Conservation (phyloP, 1,284 basidiomycete genomes). For the Neonothopanus nambi region DNA sequence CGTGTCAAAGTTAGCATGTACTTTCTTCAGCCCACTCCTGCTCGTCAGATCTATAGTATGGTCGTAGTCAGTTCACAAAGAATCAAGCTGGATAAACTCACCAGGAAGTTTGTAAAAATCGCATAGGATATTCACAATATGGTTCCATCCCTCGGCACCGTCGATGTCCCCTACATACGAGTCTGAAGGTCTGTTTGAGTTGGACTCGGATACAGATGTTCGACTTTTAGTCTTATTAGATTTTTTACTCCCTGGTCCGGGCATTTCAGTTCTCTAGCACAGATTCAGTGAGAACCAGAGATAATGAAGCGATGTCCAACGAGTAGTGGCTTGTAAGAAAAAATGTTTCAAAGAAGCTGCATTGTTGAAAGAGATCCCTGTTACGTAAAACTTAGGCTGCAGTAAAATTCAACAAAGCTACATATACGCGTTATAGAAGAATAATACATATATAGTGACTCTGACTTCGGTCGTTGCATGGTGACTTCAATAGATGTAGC, state of each 20-base stretch:
- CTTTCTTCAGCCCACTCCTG: slow-evolving; percentile 59
- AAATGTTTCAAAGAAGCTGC: too few relatives aligned
- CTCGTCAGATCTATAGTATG: slow-evolving; percentile 47
- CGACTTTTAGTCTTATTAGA: slow-evolving; percentile 1
- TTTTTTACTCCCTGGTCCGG: slow-evolving; percentile 18
- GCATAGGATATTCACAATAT: slow-evolving; percentile 49
- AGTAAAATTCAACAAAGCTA: too few relatives aligned
- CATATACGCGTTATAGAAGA: too few relatives aligned
- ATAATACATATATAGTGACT: too few relatives aligned
- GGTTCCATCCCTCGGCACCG: slow-evolving; percentile 49
- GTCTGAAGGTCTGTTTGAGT: slow-evolving; percentile 15
- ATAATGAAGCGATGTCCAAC: too few relatives aligned
- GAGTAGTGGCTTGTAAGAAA: too few relatives aligned
- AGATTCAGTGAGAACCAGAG: background rate
- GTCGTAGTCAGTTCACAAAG: background rate
- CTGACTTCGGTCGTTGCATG: too few relatives aligned
- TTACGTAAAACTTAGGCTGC: too few relatives aligned
- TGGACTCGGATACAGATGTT: background rate
- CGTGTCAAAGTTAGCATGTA: slow-evolving; percentile 54
- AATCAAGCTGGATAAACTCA: slow-evolving; percentile 24
- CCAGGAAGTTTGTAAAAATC: slow-evolving; percentile 53
- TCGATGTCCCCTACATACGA: slow-evolving; percentile 45
- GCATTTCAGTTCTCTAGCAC: slow-evolving; percentile 7
- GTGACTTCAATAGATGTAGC: too few relatives aligned
- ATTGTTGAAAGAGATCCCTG: too few relatives aligned